Evolutionary conservation across 2,329 filamentous ascomycete genomes (phyloP).

Genomic region (Sporothrix phasma): DNA sequence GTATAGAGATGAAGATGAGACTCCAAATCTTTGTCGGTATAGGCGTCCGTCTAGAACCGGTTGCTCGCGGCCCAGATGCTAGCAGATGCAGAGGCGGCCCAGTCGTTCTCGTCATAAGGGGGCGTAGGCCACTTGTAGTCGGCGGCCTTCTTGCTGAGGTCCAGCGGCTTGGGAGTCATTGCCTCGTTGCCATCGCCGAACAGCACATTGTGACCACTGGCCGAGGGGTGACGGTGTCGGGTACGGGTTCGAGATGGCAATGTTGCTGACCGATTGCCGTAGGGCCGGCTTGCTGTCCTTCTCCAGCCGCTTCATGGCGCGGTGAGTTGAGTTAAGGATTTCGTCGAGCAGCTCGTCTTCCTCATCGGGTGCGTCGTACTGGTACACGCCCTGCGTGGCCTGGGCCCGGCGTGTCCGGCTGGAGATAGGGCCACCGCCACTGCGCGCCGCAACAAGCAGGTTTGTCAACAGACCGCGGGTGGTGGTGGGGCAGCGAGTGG

Average conservation of each 20-base stretch:
- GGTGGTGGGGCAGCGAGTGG: constrained; percentile 54
- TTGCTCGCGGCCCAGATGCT: constrained; percentile 69
- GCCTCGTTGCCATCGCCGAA: constrained; percentile 58
- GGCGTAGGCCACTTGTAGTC: constrained; percentile 83
- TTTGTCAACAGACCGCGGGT: constrained; percentile 56
- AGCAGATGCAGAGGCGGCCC: constrained; percentile 72
- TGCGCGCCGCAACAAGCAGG: constrained; percentile 44
- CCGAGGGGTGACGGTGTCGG: constrained; percentile 65
- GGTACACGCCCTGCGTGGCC: constrained; percentile 62
- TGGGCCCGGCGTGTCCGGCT: constrained; percentile 73
- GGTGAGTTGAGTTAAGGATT: constrained; percentile 66
- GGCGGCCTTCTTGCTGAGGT: constrained; percentile 50
- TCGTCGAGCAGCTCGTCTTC: constrained; percentile 94
- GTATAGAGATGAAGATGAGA: neutral
- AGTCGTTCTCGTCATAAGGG: constrained; percentile 88
- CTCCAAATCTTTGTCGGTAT: neutral
- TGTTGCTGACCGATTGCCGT: constrained; percentile 55
- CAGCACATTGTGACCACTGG: constrained; percentile 66
- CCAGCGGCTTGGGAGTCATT: constrained; percentile 59
- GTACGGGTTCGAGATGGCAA: constrained; percentile 51
- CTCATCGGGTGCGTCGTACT: constrained; percentile 91
- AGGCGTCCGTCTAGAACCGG: constrained; percentile 42
- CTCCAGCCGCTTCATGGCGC: constrained; percentile 62
- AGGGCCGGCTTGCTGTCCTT: constrained; percentile 41
- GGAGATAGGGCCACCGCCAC: constrained; percentile 52